These are phyloP conservation scores for Tulasnella sp. DNA, from an alignment of 768 basidiomycete genomes.

Conservation along the genomic window DNA sequence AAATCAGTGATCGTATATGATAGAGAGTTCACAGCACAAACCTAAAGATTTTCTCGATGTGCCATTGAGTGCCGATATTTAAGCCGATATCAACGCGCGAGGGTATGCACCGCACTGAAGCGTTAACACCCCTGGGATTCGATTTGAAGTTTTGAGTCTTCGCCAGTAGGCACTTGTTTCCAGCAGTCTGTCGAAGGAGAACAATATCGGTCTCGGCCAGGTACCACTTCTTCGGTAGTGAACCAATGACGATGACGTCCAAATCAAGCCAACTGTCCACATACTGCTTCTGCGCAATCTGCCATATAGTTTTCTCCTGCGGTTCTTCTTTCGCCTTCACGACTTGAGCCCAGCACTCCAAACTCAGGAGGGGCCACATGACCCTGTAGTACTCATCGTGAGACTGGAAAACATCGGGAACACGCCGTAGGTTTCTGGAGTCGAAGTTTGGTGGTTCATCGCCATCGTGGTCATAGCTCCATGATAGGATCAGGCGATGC, in stretches of 20 bases:
- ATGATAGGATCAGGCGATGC: conserved; percentile 66
- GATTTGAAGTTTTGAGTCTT: conserved; percentile 47
- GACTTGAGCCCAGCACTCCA: conserved; percentile 89
- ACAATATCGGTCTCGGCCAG: conserved; percentile 78
- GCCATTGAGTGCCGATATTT: conserved; percentile 56
- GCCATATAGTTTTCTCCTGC: conserved; percentile 39
- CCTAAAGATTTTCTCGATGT: conserved; percentile 73
- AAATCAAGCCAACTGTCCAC: conserved; percentile 77
- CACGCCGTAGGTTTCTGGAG: conserved; percentile 21
- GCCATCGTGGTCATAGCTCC: conserved; percentile 68
- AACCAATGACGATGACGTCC: conserved; percentile 49
- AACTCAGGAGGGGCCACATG: conserved; percentile 74
- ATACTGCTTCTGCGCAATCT: conserved; percentile 55
- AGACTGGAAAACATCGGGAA: conserved; percentile 57
- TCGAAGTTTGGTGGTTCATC: conserved; percentile 46
- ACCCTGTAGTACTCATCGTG: conserved; percentile 56
- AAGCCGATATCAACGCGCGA: conserved; percentile 47
- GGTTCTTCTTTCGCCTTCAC: conserved; percentile 60
- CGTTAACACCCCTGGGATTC: conserved; percentile 38
- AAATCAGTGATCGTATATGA: not conserved
- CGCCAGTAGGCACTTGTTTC: conserved; percentile 47
- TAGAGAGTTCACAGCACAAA: conserved; percentile 28
- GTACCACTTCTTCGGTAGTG: conserved; percentile 57
- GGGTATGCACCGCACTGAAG: conserved; percentile 46
- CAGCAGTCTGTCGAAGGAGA: conserved; percentile 52